phyloP scores from a whole-genome alignment of 2,329 filamentous ascomycete genomes.

The Aspergillus pseudotamarii region DNA sequence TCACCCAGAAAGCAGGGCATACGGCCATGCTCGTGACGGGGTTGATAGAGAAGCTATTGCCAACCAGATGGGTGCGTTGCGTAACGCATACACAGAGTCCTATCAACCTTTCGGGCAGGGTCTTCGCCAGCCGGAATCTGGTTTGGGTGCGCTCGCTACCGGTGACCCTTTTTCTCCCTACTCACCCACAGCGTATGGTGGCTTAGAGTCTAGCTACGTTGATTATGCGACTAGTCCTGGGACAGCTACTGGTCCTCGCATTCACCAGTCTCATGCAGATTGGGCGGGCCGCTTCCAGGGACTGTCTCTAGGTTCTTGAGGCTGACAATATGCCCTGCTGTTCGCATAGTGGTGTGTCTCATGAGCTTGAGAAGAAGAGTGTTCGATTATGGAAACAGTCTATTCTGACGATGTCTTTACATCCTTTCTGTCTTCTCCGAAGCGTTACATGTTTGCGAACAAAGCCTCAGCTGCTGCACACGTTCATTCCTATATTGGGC shows the following conservation, averaged over 20 bases:
- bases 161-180: slow-evolving; percentile 42
- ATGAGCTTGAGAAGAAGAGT: not conserved
- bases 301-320: slow-evolving; percentile 67
- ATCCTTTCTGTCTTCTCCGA: not conserved
- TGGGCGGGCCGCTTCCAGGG: slow-evolving; percentile 70
- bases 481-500: not conserved
- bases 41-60: slow-evolving; percentile 34
- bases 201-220: slow-evolving; percentile 40
- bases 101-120: slow-evolving; percentile 40
- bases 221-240: slow-evolving; percentile 38
- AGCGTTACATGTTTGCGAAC: not conserved
- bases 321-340: not conserved
- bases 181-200: slow-evolving; percentile 35
- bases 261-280: slow-evolving; percentile 49
- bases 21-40: slow-evolving; percentile 32
- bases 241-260: slow-evolving; percentile 37
- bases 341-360: not conserved
- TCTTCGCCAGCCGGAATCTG: slow-evolving; percentile 35
- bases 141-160: slow-evolving; percentile 31
- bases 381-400: not conserved
- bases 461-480: not conserved
- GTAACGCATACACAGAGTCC: slow-evolving; percentile 38
- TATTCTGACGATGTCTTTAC: not conserved
- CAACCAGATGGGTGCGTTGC: slow-evolving; percentile 33
- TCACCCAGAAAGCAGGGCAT: slow-evolving; percentile 39